phyloP scores from a whole-genome alignment of 495 filamentous ascomycete genomes.

The Astrothelium subdiscretum region DNA sequence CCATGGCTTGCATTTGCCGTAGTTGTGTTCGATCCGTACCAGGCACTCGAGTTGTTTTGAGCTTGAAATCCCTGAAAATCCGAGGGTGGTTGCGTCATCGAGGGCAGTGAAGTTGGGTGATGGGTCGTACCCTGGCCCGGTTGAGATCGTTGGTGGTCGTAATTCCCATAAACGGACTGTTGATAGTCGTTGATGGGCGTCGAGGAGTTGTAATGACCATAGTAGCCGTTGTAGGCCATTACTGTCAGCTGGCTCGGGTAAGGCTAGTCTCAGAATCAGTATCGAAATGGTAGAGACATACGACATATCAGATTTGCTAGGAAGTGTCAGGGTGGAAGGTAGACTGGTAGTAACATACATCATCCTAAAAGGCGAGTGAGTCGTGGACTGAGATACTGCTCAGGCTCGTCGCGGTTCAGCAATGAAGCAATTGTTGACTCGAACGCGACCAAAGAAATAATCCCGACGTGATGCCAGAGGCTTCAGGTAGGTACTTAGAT shows the following conservation, averaged over 20 bases:
- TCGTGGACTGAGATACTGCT: too few relatives aligned
- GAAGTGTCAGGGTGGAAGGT: too few relatives aligned
- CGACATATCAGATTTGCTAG: too few relatives aligned
- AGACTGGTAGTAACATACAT: too few relatives aligned
- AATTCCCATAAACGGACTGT: neutral
- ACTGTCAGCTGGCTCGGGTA: neutral
- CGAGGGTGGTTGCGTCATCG: neutral
- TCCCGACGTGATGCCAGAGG: too few relatives aligned
- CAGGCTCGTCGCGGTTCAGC: too few relatives aligned
- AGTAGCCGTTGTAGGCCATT: slow-evolving; percentile 2
- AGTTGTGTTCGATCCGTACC: neutral
- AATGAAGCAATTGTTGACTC: too few relatives aligned
- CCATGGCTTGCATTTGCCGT: neutral
- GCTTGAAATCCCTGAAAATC: neutral
- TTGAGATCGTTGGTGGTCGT: neutral
- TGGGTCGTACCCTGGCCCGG: neutral
- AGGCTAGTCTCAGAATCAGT: too few relatives aligned
- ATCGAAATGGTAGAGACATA: too few relatives aligned
- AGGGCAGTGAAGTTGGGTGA: neutral
- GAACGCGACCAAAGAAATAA: too few relatives aligned
- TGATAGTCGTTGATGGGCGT: neutral
- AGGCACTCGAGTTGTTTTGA: neutral
- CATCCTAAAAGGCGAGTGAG: too few relatives aligned
- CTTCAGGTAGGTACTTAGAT: too few relatives aligned
- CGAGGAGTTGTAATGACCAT: neutral